Evolutionary conservation across 148 eudicot species (phyloP).

Genomic region (Fagopyrum tataricum): DNA sequence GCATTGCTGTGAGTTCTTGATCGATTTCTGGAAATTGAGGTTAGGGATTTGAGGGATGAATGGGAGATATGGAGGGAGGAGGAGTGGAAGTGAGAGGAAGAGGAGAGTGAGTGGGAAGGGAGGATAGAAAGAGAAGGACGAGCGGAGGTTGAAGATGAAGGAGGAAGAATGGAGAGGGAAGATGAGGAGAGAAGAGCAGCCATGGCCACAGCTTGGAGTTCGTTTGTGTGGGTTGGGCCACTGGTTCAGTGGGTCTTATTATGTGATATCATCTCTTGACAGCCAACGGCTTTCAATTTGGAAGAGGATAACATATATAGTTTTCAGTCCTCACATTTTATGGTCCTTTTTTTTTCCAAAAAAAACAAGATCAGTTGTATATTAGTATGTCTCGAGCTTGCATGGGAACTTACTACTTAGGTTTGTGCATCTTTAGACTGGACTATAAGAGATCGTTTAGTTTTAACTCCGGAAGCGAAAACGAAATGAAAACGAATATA

Average conservation of each 20-base stretch:
- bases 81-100: conserved; percentile 18
- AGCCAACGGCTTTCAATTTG: conserved; percentile 14
- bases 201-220: conserved; percentile 33
- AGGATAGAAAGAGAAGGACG: conserved; percentile 27
- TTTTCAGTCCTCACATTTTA: neutral
- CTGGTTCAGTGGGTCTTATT: neutral
- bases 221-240: neutral
- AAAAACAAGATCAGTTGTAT: no score
- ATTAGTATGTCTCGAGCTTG: no score
- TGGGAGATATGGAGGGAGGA: conserved; percentile 26
- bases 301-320: neutral
- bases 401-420: no score
- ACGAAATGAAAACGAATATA: no score
- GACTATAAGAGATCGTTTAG: no score
- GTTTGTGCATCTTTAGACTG: no score
- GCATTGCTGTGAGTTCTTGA: conserved; percentile 7
- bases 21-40: conserved; percentile 20
- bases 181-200: conserved; percentile 57
- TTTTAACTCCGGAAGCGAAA: no score
- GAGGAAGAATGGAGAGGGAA: conserved; percentile 18
- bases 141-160: conserved; percentile 23
- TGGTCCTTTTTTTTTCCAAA: neutral
- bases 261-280: conserved; percentile 1
- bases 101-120: conserved; percentile 15
- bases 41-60: conserved; percentile 9